phyloP scores from a whole-genome alignment of 768 basidiomycete genomes.

The Suillus discolor region DNA sequence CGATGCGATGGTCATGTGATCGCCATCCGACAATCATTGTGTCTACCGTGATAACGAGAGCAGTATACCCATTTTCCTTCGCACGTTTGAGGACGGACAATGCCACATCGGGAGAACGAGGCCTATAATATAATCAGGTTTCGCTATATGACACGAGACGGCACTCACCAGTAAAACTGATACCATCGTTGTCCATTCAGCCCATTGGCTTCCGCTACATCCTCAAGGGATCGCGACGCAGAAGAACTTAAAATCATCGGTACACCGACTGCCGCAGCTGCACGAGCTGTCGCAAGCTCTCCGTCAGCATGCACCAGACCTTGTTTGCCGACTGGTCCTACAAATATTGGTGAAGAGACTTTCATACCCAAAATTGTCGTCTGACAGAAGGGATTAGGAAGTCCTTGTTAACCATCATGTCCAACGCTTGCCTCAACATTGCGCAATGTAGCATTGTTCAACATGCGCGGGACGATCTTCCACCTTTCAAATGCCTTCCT shows the following conservation, averaged over 20 bases:
- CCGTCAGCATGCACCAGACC: constrained; percentile 46
- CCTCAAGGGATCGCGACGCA: constrained; percentile 51
- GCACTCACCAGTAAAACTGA: constrained; percentile 48
- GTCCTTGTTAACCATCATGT: neutral
- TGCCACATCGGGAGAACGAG: constrained; percentile 38
- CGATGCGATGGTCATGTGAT: constrained; percentile 41
- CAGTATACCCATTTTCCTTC: constrained; percentile 42
- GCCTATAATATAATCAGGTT: constrained; percentile 29
- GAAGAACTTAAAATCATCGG: constrained; percentile 34
- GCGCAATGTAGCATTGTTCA: constrained; percentile 53
- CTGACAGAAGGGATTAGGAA: constrained; percentile 33
- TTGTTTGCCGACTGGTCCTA: constrained; percentile 62
- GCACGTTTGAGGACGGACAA: constrained; percentile 45
- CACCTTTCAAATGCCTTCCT: constrained; percentile 56
- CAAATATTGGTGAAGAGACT: constrained; percentile 44
- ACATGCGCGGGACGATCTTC: constrained; percentile 57
- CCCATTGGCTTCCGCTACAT: constrained; percentile 49
- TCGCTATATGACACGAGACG: neutral
- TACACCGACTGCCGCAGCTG: constrained; percentile 47
- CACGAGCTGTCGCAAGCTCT: constrained; percentile 47
- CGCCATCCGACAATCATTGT: constrained; percentile 47
- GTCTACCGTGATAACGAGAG: constrained; percentile 50
- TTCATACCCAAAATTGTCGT: constrained; percentile 60
- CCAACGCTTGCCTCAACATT: constrained; percentile 45
- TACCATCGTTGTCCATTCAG: constrained; percentile 45